Evolutionary conservation across 345 rosid species (phyloP).

Genomic region (Eucalyptus pumila): DNA sequence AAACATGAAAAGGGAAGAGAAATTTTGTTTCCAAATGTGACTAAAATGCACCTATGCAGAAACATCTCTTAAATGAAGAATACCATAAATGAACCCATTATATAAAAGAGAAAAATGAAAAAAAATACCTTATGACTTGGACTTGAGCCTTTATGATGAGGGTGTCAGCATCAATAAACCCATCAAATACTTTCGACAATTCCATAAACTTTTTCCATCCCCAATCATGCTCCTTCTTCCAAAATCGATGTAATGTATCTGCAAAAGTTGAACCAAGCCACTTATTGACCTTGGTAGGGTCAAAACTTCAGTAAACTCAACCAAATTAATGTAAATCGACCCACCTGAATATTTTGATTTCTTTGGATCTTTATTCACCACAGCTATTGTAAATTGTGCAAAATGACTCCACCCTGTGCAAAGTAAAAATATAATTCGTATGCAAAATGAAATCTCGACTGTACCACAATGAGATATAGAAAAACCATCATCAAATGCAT

Average conservation of each 20-base stretch:
- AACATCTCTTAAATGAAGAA: background rate
- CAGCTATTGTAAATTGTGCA: constrained; percentile 94
- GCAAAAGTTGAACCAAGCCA: constrained; percentile 9
- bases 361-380: constrained; percentile 76
- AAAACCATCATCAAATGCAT: background rate
- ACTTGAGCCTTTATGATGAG: constrained; percentile 92
- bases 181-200: constrained; percentile 68
- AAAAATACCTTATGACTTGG: constrained; percentile 76
- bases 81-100: background rate
- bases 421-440: background rate
- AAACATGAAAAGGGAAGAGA: background rate
- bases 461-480: background rate
- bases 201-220: constrained; percentile 98
- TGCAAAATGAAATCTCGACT: background rate
- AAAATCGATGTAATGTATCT: constrained; percentile 90
- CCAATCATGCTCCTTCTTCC: constrained; percentile 96
- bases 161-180: constrained; percentile 73
- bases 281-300: background rate
- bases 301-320: background rate
- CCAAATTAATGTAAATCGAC: constrained; percentile 1
- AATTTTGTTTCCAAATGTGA: background rate
- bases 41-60: background rate
- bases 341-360: constrained; percentile 88
- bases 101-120: background rate
- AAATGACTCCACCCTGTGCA: constrained; percentile 91